Base-by-base conservation (phyloP, 2,329 filamentous ascomycete species). In the Neocatenulostroma microsporum region DNA sequence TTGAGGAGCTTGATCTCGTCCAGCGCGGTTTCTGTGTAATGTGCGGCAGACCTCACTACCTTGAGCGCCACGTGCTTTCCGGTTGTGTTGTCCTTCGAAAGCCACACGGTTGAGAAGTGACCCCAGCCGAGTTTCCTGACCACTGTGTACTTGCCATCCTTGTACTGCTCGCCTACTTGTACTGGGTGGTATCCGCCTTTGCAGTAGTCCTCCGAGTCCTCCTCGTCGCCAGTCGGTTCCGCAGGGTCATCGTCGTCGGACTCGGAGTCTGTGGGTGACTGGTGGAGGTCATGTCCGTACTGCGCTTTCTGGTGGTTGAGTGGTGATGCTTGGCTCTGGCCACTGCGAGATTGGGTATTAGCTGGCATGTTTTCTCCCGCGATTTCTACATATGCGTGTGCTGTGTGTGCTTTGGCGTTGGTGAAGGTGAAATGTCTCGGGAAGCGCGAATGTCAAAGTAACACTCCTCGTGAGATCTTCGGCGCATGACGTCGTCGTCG, bases 1-100 rank as follows among this genome's bases (percentile, higher is more conserved):
- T 94, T 94, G 52, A 98, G 80, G 34, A 98, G 73, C 67, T 96
- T 96, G 68, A 98, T 96, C 69, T 98, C 91, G 64, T 98, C 91
- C 67, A 96, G 82, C 51, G 91, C 91, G 40, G 91, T 98, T 68
- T 98, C 91, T 50, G 91, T 96, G 66, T 98, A 98, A 70, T 98
- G 91, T 42, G 89, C 88, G 40, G 91, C 91, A 23, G 89, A 96
- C 53, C 91, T 85, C 45, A 98, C 91, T 43, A 98, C 89, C 68
- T 98, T 98, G 53, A 98, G 75, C 38, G 91, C 91, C 56, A 98
- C 91, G 62, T 98, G 91, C 68, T 93, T 95, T 58, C 81, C 80
- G 41, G 80, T 88, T 41, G 72, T 77, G 56, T 93, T 94, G 68
- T 96, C 89, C 62, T 83, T 68, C 67, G 77, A 80, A 46, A 81